Evolutionary conservation across 495 filamentous ascomycete species (phyloP).

Genomic region (Evansstolkia leycettana): DNA sequence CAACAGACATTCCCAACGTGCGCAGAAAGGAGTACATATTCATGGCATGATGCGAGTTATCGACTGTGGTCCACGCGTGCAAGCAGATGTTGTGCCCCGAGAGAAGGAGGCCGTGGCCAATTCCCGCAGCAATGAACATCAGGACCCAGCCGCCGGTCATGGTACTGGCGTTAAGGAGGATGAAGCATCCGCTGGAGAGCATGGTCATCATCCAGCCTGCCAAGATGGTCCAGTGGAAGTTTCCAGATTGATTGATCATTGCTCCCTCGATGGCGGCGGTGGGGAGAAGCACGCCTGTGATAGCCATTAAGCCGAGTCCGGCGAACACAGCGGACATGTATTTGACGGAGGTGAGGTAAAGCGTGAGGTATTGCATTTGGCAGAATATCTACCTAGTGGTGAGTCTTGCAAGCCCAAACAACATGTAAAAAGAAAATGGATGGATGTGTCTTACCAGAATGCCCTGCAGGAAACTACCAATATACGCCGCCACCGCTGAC

Average conservation of each 20-base stretch:
- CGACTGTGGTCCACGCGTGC: conserved; percentile 20
- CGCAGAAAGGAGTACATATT: conserved; percentile 49
- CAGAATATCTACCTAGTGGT: conserved; percentile 16
- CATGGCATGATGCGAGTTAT: background rate
- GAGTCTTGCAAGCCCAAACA: background rate
- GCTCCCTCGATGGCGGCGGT: conserved; percentile 36
- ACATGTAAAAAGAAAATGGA: conserved; percentile 2
- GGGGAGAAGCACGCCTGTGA: conserved; percentile 30
- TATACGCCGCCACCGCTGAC: conserved; percentile 22
- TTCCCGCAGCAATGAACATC: conserved; percentile 36
- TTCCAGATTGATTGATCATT: conserved; percentile 28
- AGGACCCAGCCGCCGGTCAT: conserved; percentile 36
- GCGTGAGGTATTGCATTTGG: conserved; percentile 47
- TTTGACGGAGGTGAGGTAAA: conserved; percentile 53
- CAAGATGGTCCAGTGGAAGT: conserved; percentile 41
- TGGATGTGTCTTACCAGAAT: conserved; percentile 33
- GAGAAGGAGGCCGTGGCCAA: conserved; percentile 44
- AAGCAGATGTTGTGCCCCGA: conserved; percentile 36
- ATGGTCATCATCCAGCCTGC: conserved; percentile 40
- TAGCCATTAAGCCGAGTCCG: conserved; percentile 43
- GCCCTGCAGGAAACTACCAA: conserved; percentile 40
- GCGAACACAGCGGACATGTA: conserved; percentile 39
- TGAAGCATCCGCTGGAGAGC: conserved; percentile 35
- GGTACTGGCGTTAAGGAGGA: conserved; percentile 35
- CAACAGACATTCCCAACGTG: conserved; percentile 49